phyloP scores from a whole-genome alignment of 495 filamentous ascomycete species.

The Symbiotaphrina buchneri region DNA sequence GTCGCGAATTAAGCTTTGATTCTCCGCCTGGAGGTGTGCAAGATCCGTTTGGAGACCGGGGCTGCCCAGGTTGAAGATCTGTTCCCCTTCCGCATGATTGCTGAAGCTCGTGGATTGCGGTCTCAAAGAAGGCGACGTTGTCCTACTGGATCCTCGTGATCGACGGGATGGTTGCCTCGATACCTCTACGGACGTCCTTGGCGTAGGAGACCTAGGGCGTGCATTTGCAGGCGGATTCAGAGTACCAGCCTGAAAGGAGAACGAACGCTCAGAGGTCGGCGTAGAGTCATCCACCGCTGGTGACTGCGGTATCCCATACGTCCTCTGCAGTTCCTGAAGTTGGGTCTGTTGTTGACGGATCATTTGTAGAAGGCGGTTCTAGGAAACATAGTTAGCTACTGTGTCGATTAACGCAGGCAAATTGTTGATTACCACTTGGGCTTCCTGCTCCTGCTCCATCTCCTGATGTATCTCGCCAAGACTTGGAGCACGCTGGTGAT shows the following conservation, averaged over 20 bases:
- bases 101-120: conserved; percentile 10
- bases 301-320: conserved; percentile 14
- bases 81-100: conserved; percentile 10
- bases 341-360: conserved; percentile 76
- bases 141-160: conserved; percentile 14
- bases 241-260: conserved; percentile 18
- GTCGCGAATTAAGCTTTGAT: conserved; percentile 63
- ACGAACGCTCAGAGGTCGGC: conserved; percentile 38
- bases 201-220: conserved; percentile 26
- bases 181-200: conserved; percentile 33
- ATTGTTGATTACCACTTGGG: conserved; percentile 42
- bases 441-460: conserved; percentile 86
- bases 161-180: conserved; percentile 23
- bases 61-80: too few relatives aligned
- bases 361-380: conserved; percentile 78
- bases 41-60: conserved; percentile 7
- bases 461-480: conserved; percentile 92
- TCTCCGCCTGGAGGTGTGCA: conserved; percentile 84
- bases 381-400: too few relatives aligned
- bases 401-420: neutral
- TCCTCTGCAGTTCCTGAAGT: conserved; percentile 37
- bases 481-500: conserved; percentile 52
- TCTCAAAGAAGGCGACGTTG: conserved; percentile 13
- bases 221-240: conserved; percentile 14
- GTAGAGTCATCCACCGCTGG: conserved; percentile 45